Base-by-base conservation (phyloP, 164 flowering plant genomes). In the Stephania cephalantha region DNA sequence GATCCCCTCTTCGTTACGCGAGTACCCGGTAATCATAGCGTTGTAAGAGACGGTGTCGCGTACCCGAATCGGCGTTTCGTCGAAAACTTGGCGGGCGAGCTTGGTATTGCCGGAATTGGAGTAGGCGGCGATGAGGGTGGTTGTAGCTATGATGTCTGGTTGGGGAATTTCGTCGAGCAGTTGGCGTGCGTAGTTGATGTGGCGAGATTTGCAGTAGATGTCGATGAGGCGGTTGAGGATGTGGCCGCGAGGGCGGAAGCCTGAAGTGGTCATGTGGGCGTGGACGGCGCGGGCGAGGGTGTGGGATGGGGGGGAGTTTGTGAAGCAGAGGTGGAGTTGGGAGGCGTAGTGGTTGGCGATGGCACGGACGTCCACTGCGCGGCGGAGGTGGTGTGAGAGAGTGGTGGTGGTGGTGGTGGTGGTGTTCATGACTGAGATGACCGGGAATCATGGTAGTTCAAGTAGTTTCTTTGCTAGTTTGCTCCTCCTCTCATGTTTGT, bases 11-110 rank as follows among this genome's bases (percentile, higher is more conserved):
- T 78, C 78, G 63, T 87, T 87, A 69, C 82, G 91, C 0, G 85
- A 82, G 73, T 78, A 88, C 68, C 83, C 87, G 9, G 90, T 84
- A 73, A 90, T 90, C 92, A 92, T 85, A 29, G 97, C 90, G 50
- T 90, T 92, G 71, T 88, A 88, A 22, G 78, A 81, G 64, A 90
- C 88, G 7, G 85, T 80, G 61, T 92, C 97, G 1, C 94, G 82
- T 31, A 84, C 77, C 12, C 81, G 20, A 15, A 88, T 45, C 3
- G 92, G 88, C 7, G 86, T 87, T 22, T 18, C 71, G 17, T 79
- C 76, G 73, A 88, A 90, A n/a, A 88, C 53, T 45, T 85, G 77
- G 18, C 81, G 67, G 0, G 94, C 90, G 13, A 77, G 71, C 74
- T 77, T 82, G 7, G 79, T 31, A 29, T 85, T 44, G 18, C 87